A percentile compares a stretch with the other conserved stretches of the same genome.
These are phyloP conservation scores for Parsonsia alboflavescens DNA, from an alignment of 257 asterid species.

Conservation along the genomic window DNA sequence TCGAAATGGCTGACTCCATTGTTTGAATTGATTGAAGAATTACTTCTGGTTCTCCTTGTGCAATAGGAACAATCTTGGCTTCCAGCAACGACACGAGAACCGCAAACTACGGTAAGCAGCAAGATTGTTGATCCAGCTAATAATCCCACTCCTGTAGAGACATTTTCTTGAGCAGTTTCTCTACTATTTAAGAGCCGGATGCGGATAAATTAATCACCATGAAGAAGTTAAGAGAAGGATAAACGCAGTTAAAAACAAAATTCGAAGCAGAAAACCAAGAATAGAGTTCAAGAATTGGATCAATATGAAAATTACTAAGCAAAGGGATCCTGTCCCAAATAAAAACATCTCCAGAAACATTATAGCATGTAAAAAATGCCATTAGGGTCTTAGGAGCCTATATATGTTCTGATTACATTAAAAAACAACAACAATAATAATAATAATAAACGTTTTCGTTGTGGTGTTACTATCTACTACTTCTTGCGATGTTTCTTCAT, in stretches of 20 bases:
- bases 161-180: constrained; percentile 49
- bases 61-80: constrained; percentile 11
- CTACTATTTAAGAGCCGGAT: constrained; percentile 47
- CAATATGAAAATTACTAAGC: not conserved
- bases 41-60: not conserved
- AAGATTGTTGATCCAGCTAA: constrained; percentile 68
- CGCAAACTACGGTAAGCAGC: constrained; percentile 58
- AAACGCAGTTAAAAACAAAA: not conserved
- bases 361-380: not conserved
- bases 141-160: constrained; percentile 59
- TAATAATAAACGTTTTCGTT: not conserved
- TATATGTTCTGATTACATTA: too few species aligned
- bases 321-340: not conserved
- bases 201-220: constrained; percentile 23
- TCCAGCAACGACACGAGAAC: constrained; percentile 50
- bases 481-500: too few species aligned
- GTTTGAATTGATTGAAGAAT: constrained; percentile 13
- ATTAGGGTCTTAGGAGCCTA: too few species aligned
- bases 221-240: not conserved
- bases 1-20: constrained; percentile 23
- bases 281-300: not conserved
- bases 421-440: too few species aligned
- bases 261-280: not conserved
- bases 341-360: not conserved
- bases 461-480: not conserved